Percentiles rank a stretch among this genome's conserved stretches.
phyloP scores from a whole-genome alignment of 495 filamentous ascomycete species.

The Aspergillus ellipticus region DNA sequence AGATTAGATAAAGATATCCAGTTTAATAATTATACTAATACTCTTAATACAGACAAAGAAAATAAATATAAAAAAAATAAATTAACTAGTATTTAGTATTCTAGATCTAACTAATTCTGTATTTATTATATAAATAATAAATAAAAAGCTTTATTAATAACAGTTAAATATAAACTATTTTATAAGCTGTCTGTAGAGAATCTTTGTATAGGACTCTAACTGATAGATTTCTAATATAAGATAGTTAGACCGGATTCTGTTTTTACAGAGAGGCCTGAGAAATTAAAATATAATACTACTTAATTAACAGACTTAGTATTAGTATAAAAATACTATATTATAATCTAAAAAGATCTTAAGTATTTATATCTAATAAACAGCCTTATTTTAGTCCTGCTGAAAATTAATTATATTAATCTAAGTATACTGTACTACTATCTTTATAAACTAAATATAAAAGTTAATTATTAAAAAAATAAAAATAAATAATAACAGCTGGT shows the following conservation, averaged over 20 bases:
- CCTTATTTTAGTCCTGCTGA: constrained; percentile 27
- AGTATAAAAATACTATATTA: constrained; percentile 24
- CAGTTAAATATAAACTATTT: constrained; percentile 34
- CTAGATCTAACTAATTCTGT: constrained; percentile 23
- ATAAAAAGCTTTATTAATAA: constrained; percentile 22
- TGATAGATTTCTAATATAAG: constrained; percentile 9
- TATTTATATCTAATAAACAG: constrained; percentile 30
- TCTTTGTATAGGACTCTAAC: constrained; percentile 27
- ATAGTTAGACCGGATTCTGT: constrained; percentile 12
- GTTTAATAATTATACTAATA: constrained; percentile 31
- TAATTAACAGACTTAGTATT: constrained; percentile 11
- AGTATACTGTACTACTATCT: constrained; percentile 35
- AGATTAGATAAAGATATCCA: constrained; percentile 22
- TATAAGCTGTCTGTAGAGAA: constrained; percentile 34
- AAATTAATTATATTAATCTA: constrained; percentile 28
- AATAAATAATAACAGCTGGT: not conserved
- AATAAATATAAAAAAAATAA: not conserved
- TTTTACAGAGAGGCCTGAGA: constrained; percentile 13
- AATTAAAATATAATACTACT: constrained; percentile 22
- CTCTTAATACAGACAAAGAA: constrained; percentile 10
- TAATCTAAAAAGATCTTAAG: constrained; percentile 26
- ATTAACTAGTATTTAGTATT: not conserved
- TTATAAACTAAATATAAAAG: constrained; percentile 30
- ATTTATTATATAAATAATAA: constrained; percentile 21
- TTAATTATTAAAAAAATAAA: constrained; percentile 12